Evolutionary conservation across 805 yeast genomes (phyloP), one percentile per base, ranked within the genome.

Genomic region (Yamadazyma laniorum): DNA sequence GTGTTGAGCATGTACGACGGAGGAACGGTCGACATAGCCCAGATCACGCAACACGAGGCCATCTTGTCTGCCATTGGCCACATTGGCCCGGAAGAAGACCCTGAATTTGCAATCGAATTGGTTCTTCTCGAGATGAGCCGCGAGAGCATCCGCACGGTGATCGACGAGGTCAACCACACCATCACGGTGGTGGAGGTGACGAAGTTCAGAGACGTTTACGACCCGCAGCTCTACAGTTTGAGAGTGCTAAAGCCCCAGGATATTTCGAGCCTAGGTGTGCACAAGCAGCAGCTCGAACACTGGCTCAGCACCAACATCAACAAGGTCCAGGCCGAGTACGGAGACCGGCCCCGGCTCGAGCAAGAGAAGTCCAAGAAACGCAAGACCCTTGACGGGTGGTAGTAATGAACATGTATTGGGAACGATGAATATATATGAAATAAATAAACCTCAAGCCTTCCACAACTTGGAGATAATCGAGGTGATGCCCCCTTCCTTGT

Each of bases 401-500:
- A n/a, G n/a, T n/a, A 4, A 18, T 14, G 14, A 34, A 15, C 13
- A 18, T 21, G 18, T 14, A 13, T n/a, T n/a, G n/a, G n/a, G n/a
- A n/a, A 28, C 17, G 25, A 25, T 13, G 25, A 15, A 26, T 18
- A 35, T 35, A 23, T 7, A 21, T 21, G 23, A 21, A 29, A 14
- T 30, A 32, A 44, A 35, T 40, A 37, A 31, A 12, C 22, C 30
- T 50, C 50, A 65, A 18, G 72, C 71, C 44, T 57, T 61, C 63
- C 65, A 67, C 34, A 65, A 34, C 47, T 58, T 61, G 48, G 62
- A 45, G 30, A 77, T 43, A 22, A 80, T 51, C 39, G 76, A 78
- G 25, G 75, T 61, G 30, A 85, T 46, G 31, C 95, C 95, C 42
- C 80, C 80, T 51, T 75, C 80, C 45, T 72, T 73, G 35, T 79